These are phyloP conservation scores for Kazachstania viticola DNA, from an alignment of 805 yeast genomes.

Conservation along the genomic window DNA sequence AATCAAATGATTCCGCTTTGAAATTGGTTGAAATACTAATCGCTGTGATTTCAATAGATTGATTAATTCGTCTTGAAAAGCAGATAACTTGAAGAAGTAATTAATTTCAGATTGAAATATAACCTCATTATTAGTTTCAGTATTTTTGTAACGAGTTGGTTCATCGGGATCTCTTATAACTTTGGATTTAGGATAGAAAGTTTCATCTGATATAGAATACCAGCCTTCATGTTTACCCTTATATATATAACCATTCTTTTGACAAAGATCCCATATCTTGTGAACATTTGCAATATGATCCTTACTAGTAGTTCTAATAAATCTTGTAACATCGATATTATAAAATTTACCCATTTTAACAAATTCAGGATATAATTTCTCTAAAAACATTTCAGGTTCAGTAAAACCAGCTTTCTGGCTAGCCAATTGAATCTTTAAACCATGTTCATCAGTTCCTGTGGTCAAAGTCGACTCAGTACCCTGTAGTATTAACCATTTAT, in stretches of 20 bases:
- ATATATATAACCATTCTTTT: slow-evolving; percentile 55
- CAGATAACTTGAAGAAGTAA: slow-evolving; percentile 69
- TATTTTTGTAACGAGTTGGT: slow-evolving; percentile 23
- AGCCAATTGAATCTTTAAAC: slow-evolving; percentile 83
- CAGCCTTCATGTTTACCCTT: slow-evolving; percentile 84
- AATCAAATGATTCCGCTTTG: slow-evolving; percentile 43
- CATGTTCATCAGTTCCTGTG: slow-evolving; percentile 97
- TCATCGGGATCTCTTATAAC: slow-evolving; percentile 31
- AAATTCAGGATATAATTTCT: slow-evolving; percentile 54
- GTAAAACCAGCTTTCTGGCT: slow-evolving; percentile 43
- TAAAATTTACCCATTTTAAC: slow-evolving; percentile 47
- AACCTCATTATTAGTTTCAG: slow-evolving; percentile 71
- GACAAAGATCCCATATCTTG: slow-evolving; percentile 56
- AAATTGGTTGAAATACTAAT: slow-evolving; percentile 53
- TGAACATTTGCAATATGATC: slow-evolving; percentile 64
- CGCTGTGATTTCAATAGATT: slow-evolving; percentile 36
- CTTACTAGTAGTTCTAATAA: slow-evolving; percentile 80
- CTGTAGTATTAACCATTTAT: slow-evolving; percentile 54
- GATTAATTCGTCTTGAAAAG: slow-evolving; percentile 46
- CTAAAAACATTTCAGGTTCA: slow-evolving; percentile 59
- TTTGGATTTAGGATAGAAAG: slow-evolving; percentile 80
- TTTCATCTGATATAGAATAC: slow-evolving; percentile 91
- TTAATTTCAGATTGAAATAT: slow-evolving; percentile 67
- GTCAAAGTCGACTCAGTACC: slow-evolving; percentile 43
- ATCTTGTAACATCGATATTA: slow-evolving; percentile 54